A percentile compares a stretch with the other conserved stretches of the same genome.
These are phyloP conservation scores for Floccularia luteovirens DNA, from an alignment of 768 basidiomycete species.

Conservation along the genomic window DNA sequence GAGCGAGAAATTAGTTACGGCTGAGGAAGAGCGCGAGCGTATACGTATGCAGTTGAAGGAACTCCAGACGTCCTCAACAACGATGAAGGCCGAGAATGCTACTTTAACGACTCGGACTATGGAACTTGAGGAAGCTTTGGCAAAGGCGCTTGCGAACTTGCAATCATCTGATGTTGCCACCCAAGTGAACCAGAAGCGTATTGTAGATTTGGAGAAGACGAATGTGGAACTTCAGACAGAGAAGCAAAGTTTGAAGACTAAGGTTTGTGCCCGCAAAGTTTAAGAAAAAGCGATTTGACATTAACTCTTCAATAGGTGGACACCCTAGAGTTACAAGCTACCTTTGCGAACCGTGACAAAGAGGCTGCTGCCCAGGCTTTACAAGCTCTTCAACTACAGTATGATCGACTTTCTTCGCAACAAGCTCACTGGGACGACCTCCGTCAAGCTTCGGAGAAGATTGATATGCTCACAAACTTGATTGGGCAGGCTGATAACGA, in stretches of 20 bases:
- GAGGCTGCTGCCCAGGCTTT: slow-evolving; percentile 47
- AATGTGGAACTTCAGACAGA: slow-evolving; percentile 49
- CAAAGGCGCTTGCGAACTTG: slow-evolving; percentile 62
- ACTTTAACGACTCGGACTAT: slow-evolving; percentile 42
- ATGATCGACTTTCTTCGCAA: slow-evolving; percentile 51
- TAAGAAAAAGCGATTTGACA: slow-evolving; percentile 3
- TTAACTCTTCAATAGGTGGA: slow-evolving; percentile 38
- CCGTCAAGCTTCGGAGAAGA: slow-evolving; percentile 61
- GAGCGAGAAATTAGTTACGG: slow-evolving; percentile 47
- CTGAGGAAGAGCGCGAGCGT: slow-evolving; percentile 61
- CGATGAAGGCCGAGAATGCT: slow-evolving; percentile 37
- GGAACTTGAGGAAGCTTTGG: slow-evolving; percentile 68
- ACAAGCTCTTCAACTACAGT: slow-evolving; percentile 46
- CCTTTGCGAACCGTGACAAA: slow-evolving; percentile 54
- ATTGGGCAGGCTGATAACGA: slow-evolving; percentile 61
- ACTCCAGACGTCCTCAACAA: slow-evolving; percentile 31
- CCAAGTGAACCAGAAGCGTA: slow-evolving; percentile 52
- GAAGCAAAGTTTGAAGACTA: slow-evolving; percentile 46
- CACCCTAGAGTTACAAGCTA: slow-evolving; percentile 49
- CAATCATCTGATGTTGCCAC: slow-evolving; percentile 66
- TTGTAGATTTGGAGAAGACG: slow-evolving; percentile 52
- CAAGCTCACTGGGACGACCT: slow-evolving; percentile 78
- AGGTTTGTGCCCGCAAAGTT: slow-evolving; percentile 49
- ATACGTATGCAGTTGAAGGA: slow-evolving; percentile 51
- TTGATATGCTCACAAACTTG: slow-evolving; percentile 55